phyloP scores from a whole-genome alignment of 148 eudicot species.

The Rhododendron vialii region DNA sequence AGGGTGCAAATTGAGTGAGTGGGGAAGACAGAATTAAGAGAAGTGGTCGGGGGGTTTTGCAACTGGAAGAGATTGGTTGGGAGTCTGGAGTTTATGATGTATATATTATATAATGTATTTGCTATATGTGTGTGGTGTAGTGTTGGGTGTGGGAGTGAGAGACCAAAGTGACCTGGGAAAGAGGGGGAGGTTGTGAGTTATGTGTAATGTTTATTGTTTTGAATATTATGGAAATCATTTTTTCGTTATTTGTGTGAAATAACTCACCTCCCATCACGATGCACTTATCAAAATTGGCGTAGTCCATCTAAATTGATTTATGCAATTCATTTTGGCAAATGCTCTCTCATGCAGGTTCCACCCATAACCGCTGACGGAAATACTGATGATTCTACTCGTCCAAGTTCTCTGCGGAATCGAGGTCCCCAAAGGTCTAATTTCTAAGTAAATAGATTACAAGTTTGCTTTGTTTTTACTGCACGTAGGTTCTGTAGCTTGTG shows the following conservation, averaged over 20 bases:
- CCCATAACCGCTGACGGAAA: conserved; percentile 38
- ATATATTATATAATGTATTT: background rate
- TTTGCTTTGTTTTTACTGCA: background rate
- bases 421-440: conserved; percentile 47
- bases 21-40: background rate
- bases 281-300: background rate
- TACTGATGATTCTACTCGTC: conserved; percentile 34
- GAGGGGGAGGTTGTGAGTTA: background rate
- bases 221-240: background rate
- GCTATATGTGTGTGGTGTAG: background rate
- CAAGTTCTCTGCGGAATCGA: conserved; percentile 31
- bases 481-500: background rate
- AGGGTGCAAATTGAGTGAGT: background rate
- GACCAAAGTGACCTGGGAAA: background rate
- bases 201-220: background rate
- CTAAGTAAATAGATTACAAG: background rate
- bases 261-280: background rate
- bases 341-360: conserved; percentile 48
- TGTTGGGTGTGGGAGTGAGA: background rate
- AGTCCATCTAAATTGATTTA: background rate
- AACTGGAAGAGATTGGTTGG: background rate
- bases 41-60: background rate
- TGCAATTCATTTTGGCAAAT: background rate
- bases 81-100: background rate
- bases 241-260: background rate